Evolutionary conservation across 2,329 filamentous ascomycete genomes (phyloP).

Genomic region (Talaromyces sp.): DNA sequence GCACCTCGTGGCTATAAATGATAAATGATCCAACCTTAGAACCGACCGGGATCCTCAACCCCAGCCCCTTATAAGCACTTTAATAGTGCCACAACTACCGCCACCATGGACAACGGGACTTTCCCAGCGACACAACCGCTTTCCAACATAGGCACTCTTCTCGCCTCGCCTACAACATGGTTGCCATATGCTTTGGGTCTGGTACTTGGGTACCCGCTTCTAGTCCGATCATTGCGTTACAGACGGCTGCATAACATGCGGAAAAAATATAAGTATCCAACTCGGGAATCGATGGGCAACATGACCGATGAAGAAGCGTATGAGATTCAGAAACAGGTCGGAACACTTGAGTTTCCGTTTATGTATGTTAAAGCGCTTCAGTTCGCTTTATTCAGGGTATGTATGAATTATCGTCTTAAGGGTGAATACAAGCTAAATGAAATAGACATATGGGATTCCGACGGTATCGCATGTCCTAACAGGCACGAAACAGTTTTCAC

Average conservation of each 20-base stretch:
- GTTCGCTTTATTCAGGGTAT: conserved; percentile 62
- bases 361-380: conserved; percentile 55
- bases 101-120: not conserved
- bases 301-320: conserved; percentile 60
- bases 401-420: not conserved
- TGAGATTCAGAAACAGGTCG: conserved; percentile 51
- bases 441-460: conserved; percentile 60
- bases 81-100: no score
- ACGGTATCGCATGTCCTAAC: conserved; percentile 55
- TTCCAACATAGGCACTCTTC: not conserved
- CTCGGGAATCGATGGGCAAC: conserved; percentile 48
- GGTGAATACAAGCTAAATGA: not conserved
- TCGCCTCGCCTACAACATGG: conserved; percentile 18
- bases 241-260: conserved; percentile 42
- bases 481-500: conserved; percentile 54
- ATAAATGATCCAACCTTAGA: no score
- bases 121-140: conserved; percentile 2
- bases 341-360: conserved; percentile 59
- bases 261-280: conserved; percentile 48
- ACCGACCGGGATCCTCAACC: not conserved
- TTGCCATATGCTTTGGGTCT: conserved; percentile 26
- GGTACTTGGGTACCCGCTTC: conserved; percentile 30
- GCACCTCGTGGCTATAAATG: no score
- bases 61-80: not conserved
- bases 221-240: conserved; percentile 35